Evolutionary conservation across 306 rosid species (phyloP).

Genomic region (Castanea sativa): DNA sequence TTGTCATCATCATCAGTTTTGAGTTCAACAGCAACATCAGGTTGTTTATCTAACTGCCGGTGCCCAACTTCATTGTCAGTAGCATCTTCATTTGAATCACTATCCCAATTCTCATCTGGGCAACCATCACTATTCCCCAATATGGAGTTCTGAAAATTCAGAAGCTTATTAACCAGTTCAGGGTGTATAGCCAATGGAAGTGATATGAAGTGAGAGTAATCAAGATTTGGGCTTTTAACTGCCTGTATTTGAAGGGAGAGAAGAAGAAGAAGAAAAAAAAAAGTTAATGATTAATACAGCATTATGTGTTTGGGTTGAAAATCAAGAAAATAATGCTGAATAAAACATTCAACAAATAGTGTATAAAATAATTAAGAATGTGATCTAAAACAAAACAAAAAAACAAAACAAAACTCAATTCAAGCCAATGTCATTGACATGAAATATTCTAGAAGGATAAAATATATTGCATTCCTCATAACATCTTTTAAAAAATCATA

Average conservation of each 20-base stretch:
- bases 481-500: slow-evolving; percentile 26
- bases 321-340: neutral
- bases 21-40: slow-evolving; percentile 60
- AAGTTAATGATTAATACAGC: neutral
- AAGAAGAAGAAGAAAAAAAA: neutral
- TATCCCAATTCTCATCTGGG: slow-evolving; percentile 36
- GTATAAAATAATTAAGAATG: neutral
- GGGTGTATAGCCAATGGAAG: slow-evolving; percentile 95
- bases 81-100: slow-evolving; percentile 46
- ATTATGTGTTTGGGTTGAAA: neutral
- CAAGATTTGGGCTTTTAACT: slow-evolving; percentile 70
- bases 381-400: neutral
- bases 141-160: slow-evolving; percentile 63
- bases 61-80: slow-evolving; percentile 42
- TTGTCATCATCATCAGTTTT: slow-evolving; percentile 37
- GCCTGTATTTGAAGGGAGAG: slow-evolving; percentile 38
- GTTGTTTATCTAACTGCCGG: slow-evolving; percentile 40
- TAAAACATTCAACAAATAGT: neutral
- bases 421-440: slow-evolving; percentile 3
- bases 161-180: slow-evolving; percentile 75
- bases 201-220: slow-evolving; percentile 90
- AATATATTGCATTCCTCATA: slow-evolving; percentile 3
- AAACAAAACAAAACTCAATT: neutral
- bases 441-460: slow-evolving; percentile 9
- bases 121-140: slow-evolving; percentile 46